Percentiles rank a stretch among this genome's conserved stretches.
phyloP scores from a whole-genome alignment of 1,139 yeast species.

The Suhomyces guaymorum region DNA sequence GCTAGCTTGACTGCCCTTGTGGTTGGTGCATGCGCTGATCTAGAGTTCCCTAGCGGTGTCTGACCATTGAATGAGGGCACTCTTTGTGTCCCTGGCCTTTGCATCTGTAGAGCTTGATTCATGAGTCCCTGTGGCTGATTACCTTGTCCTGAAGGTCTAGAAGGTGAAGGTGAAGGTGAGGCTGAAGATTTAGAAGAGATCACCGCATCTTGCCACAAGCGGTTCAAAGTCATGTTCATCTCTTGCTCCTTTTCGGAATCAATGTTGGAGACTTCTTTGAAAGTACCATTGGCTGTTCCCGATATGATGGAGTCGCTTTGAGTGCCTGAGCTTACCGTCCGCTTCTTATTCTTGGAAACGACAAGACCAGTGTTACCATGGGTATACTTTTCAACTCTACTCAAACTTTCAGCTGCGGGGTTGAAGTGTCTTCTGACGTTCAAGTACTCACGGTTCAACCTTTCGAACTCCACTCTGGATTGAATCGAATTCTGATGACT shows the following conservation, averaged over 20 bases:
- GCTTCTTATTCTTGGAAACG: conserved; percentile 23
- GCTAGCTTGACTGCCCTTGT: conserved; percentile 43
- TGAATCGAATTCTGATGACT: conserved; percentile 53
- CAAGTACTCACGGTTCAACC: conserved; percentile 70
- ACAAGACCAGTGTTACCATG: conserved; percentile 22
- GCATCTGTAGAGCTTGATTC: conserved; percentile 18
- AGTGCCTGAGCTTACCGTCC: conserved; percentile 7
- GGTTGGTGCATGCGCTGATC: conserved; percentile 34
- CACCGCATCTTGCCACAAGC: conserved; percentile 47
- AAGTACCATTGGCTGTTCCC: conserved; percentile 29
- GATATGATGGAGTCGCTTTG: conserved; percentile 6
- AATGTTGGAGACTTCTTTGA: conserved; percentile 36
- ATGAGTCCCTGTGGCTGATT: conserved; percentile 8
- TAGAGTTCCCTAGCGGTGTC: conserved; percentile 15
- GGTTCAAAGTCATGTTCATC: conserved; percentile 26
- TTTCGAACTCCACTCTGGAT: conserved; percentile 71
- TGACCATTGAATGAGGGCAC: conserved; percentile 27
- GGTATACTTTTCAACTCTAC: conserved; percentile 37
- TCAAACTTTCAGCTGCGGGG: conserved; percentile 66
- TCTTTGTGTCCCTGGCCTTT: conserved; percentile 30
- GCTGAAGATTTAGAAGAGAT: conserved; percentile 11
- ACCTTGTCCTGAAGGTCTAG: conserved; percentile 2
- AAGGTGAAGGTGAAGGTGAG: conserved; percentile 6
- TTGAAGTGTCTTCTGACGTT: conserved; percentile 68
- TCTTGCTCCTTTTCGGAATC: conserved; percentile 38